A percentile compares a stretch with the other conserved stretches of the same genome.
phyloP scores from a whole-genome alignment of 306 rosid species.

The Senna tora region DNA sequence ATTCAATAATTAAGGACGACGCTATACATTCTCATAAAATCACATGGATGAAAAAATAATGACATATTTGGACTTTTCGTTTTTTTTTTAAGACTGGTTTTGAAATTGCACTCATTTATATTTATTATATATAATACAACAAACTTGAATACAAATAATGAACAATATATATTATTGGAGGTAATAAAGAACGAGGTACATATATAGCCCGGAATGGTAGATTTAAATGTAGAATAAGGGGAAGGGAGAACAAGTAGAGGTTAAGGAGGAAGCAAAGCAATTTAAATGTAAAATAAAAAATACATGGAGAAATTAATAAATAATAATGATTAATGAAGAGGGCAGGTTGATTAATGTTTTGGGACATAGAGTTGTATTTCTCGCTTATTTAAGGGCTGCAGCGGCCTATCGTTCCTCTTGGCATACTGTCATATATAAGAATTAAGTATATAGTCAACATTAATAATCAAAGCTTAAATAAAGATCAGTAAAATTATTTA shows the following conservation, averaged over 20 bases:
- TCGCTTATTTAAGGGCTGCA: slow-evolving; percentile 36
- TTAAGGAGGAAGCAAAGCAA: too few relatives aligned
- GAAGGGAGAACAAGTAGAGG: too few relatives aligned
- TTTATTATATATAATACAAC: neutral
- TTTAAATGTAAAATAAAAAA: too few relatives aligned
- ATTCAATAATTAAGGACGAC: neutral
- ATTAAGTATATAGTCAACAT: neutral
- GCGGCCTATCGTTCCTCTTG: slow-evolving; percentile 49
- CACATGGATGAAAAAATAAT: too few relatives aligned
- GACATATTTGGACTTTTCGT: too few relatives aligned
- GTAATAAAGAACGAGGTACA: neutral
- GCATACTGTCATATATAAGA: slow-evolving; percentile 39
- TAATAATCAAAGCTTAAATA: neutral
- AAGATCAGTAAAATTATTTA: neutral
- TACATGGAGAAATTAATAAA: neutral
- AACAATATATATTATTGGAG: too few relatives aligned
- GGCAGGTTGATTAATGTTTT: neutral
- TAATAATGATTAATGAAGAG: slow-evolving; percentile 21
- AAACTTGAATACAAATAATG: neutral
- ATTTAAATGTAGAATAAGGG: too few relatives aligned
- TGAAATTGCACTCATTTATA: too few relatives aligned
- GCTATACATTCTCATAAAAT: neutral
- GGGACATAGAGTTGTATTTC: slow-evolving; percentile 35
- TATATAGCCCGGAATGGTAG: too few relatives aligned
- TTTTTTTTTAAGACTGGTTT: too few relatives aligned